Evolutionary conservation across 2,329 filamentous ascomycete genomes (phyloP).

Genomic region (Colletotrichum cereale): DNA sequence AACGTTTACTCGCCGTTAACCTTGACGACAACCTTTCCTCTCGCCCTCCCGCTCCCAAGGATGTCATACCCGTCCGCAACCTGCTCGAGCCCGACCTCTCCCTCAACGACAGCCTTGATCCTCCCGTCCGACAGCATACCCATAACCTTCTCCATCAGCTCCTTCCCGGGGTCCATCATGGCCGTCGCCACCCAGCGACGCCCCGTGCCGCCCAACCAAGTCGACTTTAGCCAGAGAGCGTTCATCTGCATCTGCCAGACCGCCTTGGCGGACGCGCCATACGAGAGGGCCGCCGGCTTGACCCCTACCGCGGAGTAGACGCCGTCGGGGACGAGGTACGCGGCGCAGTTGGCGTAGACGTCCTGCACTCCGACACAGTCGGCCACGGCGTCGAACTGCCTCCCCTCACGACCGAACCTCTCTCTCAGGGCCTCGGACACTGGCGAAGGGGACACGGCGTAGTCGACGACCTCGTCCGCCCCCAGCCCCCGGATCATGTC

Average conservation of each 20-base stretch:
- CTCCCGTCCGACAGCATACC: constrained; percentile 51
- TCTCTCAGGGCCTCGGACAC: constrained; percentile 7
- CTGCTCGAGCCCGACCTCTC: constrained; percentile 53
- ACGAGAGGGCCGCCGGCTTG: constrained; percentile 50
- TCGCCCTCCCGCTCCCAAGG: constrained; percentile 50
- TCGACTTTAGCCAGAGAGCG: constrained; percentile 51
- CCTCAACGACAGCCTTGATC: constrained; percentile 52
- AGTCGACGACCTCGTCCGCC: constrained; percentile 58
- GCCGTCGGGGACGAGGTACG: constrained; percentile 53
- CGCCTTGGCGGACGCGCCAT: constrained; percentile 48
- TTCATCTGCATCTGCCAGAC: constrained; percentile 54
- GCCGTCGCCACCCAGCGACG: constrained; percentile 50
- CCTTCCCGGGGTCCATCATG: constrained; percentile 51
- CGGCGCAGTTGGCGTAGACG: constrained; percentile 55
- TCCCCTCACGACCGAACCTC: constrained; percentile 17
- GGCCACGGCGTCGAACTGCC: constrained; percentile 59
- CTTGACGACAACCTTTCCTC: constrained; percentile 55
- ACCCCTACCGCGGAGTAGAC: constrained; percentile 58
- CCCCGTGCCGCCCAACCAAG: constrained; percentile 53
- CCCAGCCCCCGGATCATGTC: constrained; percentile 61
- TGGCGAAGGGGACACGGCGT: background rate
- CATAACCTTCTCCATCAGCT: constrained; percentile 50
- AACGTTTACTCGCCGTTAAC: constrained; percentile 42
- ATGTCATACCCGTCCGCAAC: constrained; percentile 52
- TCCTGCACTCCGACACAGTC: constrained; percentile 63